Evolutionary conservation across 306 rosid genomes (phyloP).

Genomic region (Prunus padus): DNA sequence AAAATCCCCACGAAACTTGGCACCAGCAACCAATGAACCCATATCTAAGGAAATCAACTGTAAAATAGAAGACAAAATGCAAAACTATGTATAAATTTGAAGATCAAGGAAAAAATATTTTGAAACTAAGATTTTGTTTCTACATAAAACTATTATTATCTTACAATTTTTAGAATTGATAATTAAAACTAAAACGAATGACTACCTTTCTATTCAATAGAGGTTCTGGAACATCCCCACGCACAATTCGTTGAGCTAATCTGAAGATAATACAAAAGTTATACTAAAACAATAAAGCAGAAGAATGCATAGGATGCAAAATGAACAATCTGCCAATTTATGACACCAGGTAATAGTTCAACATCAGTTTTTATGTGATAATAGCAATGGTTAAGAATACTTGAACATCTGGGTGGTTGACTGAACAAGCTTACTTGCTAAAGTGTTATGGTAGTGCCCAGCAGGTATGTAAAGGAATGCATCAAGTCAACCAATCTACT

Average conservation of each 20-base stretch:
- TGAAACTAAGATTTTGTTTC: not conserved
- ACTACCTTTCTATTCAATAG: constrained; percentile 82
- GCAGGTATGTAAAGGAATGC: not conserved
- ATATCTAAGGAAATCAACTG: constrained; percentile 93
- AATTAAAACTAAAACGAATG: not conserved
- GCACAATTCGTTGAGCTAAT: constrained; percentile 94
- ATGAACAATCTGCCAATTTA: not conserved
- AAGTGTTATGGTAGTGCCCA: not conserved
- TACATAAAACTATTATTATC: not conserved
- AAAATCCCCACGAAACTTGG: constrained; percentile 91
- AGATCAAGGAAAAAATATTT: not conserved
- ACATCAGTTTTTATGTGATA: not conserved
- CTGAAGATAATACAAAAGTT: constrained; percentile 36
- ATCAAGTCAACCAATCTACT: not conserved
- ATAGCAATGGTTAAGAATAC: not conserved
- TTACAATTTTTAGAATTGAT: not conserved
- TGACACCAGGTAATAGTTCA: not conserved
- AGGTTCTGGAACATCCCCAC: constrained; percentile 98
- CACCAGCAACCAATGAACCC: constrained; percentile 98
- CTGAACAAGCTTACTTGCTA: not conserved
- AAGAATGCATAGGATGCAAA: not conserved
- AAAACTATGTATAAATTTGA: constrained; percentile 6
- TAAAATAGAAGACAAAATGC: constrained; percentile 24
- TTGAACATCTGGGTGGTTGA: not conserved
- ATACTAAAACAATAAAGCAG: not conserved